Conservation (phyloP, 345 rosid species). For the Moringa oleifera region DNA sequence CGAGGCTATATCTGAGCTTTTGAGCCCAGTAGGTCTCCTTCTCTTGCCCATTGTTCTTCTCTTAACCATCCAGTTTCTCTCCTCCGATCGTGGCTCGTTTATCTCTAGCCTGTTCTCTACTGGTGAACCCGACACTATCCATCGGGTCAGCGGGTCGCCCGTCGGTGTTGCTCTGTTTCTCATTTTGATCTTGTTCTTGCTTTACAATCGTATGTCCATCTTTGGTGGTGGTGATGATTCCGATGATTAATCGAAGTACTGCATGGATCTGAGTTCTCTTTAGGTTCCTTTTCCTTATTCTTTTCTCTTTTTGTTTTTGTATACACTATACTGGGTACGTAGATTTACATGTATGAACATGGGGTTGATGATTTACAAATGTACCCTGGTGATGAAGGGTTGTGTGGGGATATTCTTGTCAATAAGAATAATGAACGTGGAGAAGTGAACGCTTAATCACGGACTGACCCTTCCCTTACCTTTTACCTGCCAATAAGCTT, state of each 20-base stretch:
- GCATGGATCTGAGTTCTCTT: not conserved
- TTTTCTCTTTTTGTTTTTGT: no score
- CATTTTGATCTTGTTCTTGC: constrained; percentile 52
- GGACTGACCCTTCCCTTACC: no score
- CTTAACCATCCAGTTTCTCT: constrained; percentile 73
- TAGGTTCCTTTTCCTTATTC: no score
- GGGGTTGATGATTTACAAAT: not conserved
- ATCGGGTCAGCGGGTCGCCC: constrained; percentile 72
- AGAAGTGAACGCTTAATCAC: not conserved
- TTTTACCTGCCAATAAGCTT: not conserved
- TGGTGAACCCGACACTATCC: constrained; percentile 62
- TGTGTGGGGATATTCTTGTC: not conserved
- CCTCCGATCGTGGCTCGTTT: constrained; percentile 70
- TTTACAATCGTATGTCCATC: constrained; percentile 66
- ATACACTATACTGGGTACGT: not conserved
- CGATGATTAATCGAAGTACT: constrained; percentile 18
- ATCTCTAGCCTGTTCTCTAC: constrained; percentile 51
- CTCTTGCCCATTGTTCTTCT: constrained; percentile 69
- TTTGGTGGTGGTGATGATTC: constrained; percentile 74
- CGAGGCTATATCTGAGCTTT: constrained; percentile 63
- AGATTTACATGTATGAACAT: not conserved
- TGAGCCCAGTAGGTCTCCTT: constrained; percentile 77
- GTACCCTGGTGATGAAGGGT: not conserved
- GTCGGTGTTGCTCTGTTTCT: constrained; percentile 71
- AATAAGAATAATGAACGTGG: no score